Evolutionary conservation across 1,139 yeast species (phyloP), one percentile per base, ranked within the genome.

Genomic region (Geotrichum siamense): DNA sequence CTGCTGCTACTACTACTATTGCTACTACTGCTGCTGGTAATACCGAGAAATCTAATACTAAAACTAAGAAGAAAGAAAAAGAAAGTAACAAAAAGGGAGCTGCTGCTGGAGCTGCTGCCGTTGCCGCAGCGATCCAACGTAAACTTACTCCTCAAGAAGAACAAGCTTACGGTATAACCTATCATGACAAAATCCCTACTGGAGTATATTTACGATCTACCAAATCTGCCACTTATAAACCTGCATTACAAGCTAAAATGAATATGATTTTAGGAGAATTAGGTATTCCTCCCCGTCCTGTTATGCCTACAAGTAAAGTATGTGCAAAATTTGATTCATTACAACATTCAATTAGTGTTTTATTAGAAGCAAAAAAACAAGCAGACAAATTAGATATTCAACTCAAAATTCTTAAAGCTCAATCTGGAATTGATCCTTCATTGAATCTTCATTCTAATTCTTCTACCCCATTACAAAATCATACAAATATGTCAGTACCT

Each of bases 371-470:
- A 9, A 91, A 91, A 65, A 82, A 79, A 60, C 95, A 86, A 44
- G 77, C 78, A 30, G 98, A 91, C 62, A 87, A 87, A 64, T 67
- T 87, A 17, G 93, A 85, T 51, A 78, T 94, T 1, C 96, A 87
- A 55, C 72, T 82, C 40, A 71, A 72, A 49, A 72, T 84, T 51
- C 71, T 79, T 26, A 75, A 75, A 55, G 50, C 48, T 5, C 54
- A 52, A 48, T 31, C n/a, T n/a, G n/a, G n/a, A n/a, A n/a, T n/a
- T n/a, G n/a, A n/a, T n/a, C n/a, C n/a, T n/a, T n/a, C n/a, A n/a
- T n/a, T n/a, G n/a, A n/a, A n/a, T n/a, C n/a, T n/a, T n/a, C n/a
- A n/a, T n/a, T n/a, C n/a, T n/a, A n/a, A n/a, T n/a, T n/a, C n/a
- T n/a, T n/a, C n/a, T n/a, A n/a, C n/a, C n/a, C n/a, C n/a, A n/a